phyloP scores from a whole-genome alignment of 1,284 basidiomycete genomes.

The Ceratobasidium sp. region DNA sequence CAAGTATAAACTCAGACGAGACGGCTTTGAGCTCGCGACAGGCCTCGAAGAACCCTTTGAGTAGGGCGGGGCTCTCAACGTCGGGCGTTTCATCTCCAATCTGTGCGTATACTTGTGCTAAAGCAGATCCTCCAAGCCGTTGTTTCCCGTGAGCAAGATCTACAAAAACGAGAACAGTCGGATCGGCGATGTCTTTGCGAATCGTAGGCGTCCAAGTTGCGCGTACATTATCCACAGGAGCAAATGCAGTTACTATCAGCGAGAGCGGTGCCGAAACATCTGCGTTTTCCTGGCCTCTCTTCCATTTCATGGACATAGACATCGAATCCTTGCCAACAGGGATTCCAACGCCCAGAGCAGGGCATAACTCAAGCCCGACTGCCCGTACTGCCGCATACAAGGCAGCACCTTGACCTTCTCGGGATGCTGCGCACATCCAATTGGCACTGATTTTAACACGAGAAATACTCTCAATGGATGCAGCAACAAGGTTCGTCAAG shows the following conservation, averaged over 20 bases:
- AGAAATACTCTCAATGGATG: conserved; percentile 73
- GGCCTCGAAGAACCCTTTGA: conserved; percentile 85
- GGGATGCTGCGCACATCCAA: conserved; percentile 98
- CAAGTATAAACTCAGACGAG: conserved; percentile 75
- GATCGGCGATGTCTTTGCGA: conserved; percentile 64
- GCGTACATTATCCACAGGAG: conserved; percentile 80
- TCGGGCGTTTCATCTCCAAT: conserved; percentile 89
- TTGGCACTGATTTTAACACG: conserved; percentile 95
- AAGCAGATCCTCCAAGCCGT: conserved; percentile 91
- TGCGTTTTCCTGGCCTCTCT: conserved; percentile 63
- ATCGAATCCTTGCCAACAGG: conserved; percentile 99
- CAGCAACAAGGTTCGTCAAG: conserved; percentile 89
- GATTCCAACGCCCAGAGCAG: conserved; percentile 91
- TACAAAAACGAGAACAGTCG: conserved; percentile 84
- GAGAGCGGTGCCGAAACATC: conserved; percentile 92
- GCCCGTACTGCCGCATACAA: conserved; percentile 94
- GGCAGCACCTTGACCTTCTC: conserved; percentile 88
- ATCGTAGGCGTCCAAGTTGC: conserved; percentile 95
- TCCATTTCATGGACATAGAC: conserved; percentile 99
- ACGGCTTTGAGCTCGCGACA: conserved; percentile 71
- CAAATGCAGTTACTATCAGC: conserved; percentile 94
- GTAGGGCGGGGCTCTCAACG: conserved; percentile 76
- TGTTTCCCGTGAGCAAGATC: conserved; percentile 87
- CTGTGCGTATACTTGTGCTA: conserved; percentile 95
- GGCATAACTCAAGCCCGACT: conserved; percentile 93